Evolutionary conservation across 2,329 filamentous ascomycete species (phyloP).

Genomic region (Aspergillus piperis): DNA sequence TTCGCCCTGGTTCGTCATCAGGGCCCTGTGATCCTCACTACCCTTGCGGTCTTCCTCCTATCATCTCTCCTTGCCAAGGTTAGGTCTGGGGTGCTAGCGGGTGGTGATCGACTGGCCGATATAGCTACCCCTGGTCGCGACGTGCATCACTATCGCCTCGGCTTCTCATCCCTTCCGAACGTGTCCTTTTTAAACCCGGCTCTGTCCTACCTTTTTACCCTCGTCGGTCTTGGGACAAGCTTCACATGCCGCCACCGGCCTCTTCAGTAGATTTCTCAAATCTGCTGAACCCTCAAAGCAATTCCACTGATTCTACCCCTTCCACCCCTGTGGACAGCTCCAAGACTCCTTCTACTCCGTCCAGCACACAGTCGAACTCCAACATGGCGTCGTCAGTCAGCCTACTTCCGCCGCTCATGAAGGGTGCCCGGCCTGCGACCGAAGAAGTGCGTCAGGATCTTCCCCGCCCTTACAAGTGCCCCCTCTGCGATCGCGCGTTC

Average conservation of each 20-base stretch:
- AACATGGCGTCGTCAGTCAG: slow-evolving; percentile 49
- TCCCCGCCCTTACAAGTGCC: slow-evolving; percentile 96
- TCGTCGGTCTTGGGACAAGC: slow-evolving; percentile 21
- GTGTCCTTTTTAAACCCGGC: slow-evolving; percentile 14
- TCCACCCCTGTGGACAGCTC: slow-evolving; percentile 27
- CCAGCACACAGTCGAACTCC: slow-evolving; percentile 29
- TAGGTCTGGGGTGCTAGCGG: slow-evolving; percentile 21
- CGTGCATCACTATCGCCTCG: slow-evolving; percentile 25
- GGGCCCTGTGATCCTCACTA: slow-evolving; percentile 13
- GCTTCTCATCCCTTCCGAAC: slow-evolving; percentile 21
- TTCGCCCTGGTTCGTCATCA: slow-evolving; percentile 2
- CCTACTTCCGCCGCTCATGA: slow-evolving; percentile 47
- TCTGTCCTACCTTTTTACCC: slow-evolving; percentile 20
- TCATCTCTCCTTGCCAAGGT: slow-evolving; percentile 18
- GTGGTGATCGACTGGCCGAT: slow-evolving; percentile 32
- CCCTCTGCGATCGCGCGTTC: slow-evolving; percentile 97
- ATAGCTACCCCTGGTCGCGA: slow-evolving; percentile 28
- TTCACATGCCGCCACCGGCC: slow-evolving; percentile 74
- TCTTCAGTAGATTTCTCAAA: slow-evolving; percentile 74
- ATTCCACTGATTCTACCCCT: slow-evolving; percentile 28
- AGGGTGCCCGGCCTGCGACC: slow-evolving; percentile 57
- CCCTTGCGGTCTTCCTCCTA: slow-evolving; percentile 18
- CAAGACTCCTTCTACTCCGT: slow-evolving; percentile 30
- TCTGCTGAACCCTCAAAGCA: slow-evolving; percentile 67
- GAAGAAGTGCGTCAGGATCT: slow-evolving; percentile 71